These are phyloP conservation scores for Nakataea oryzae DNA, from an alignment of 2,329 filamentous ascomycete genomes.

Conservation along the genomic window DNA sequence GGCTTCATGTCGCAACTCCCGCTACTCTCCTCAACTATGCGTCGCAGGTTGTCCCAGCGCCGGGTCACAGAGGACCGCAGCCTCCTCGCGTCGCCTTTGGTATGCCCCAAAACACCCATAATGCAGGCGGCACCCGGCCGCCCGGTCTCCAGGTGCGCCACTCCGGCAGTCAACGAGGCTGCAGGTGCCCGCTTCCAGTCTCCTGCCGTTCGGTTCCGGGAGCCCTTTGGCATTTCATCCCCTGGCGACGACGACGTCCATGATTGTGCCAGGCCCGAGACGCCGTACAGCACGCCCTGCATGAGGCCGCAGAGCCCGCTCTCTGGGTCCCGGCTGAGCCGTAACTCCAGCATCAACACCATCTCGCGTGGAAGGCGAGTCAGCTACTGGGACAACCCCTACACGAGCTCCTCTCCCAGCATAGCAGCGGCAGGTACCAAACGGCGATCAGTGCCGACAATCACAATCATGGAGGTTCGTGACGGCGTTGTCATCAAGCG, in stretches of 20 bases:
- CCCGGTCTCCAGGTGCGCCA: not conserved
- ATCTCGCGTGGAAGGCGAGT: not conserved
- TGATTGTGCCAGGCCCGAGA: not conserved
- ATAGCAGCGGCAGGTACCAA: not conserved
- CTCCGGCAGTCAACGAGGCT: not conserved
- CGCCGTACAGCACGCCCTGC: not conserved
- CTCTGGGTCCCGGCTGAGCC: not conserved
- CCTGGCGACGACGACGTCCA: not conserved
- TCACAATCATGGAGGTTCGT: not conserved
- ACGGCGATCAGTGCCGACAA: not conserved
- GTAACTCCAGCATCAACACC: not conserved
- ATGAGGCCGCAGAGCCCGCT: not conserved
- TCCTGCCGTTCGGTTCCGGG: not conserved
- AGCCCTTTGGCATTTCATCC: not conserved
- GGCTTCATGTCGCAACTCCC: not conserved
- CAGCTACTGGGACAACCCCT: not conserved
- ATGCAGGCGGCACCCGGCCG: not conserved
- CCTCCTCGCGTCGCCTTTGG: not conserved
- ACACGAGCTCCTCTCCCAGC: not conserved
- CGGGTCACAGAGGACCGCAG: not conserved
- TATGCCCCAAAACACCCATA: not conserved
- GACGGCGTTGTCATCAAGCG: constrained; percentile 1
- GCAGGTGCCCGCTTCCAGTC: not conserved
- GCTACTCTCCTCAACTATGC: not conserved
- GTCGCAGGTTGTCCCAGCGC: not conserved